phyloP scores from a whole-genome alignment of 2,329 filamentous ascomycete genomes.

The Xylaria sp. region DNA sequence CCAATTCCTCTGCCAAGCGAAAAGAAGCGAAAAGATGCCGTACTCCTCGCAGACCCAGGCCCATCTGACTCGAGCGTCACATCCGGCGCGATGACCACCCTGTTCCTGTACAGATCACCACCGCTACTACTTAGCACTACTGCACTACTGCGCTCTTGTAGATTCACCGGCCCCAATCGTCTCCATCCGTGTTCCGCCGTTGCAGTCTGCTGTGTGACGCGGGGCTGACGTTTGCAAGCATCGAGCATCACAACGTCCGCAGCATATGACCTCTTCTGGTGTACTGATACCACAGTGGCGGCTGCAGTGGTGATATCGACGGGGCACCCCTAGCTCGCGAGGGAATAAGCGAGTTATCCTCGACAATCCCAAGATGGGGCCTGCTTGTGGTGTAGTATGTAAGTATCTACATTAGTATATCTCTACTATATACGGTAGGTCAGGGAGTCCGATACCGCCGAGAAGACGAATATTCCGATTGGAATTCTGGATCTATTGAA shows the following conservation, averaged over 20 bases:
- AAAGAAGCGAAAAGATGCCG: neutral
- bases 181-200: constrained; percentile 13
- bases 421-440: too few species aligned
- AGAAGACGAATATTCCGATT: neutral
- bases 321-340: neutral
- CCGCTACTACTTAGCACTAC: too few species aligned
- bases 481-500: neutral
- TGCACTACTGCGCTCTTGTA: too few species aligned
- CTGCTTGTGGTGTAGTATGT: neutral
- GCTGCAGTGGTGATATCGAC: neutral
- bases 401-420: too few species aligned
- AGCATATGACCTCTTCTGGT: constrained; percentile 1
- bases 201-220: constrained; percentile 15
- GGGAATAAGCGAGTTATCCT: neutral
- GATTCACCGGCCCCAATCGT: constrained; percentile 17
- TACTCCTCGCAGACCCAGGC: neutral
- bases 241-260: constrained; percentile 5
- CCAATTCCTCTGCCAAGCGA: too few species aligned
- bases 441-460: neutral
- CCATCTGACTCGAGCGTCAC: constrained; percentile 3
- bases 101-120: neutral
- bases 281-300: neutral
- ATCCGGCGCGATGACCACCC: constrained; percentile 7
- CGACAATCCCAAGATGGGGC: neutral
- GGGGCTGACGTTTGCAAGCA: constrained; percentile 14